A percentile compares a stretch with the other conserved stretches of the same genome.
These are phyloP conservation scores for Fusarium sp. DNA, from an alignment of 2,329 filamentous ascomycete genomes.

Conservation along the genomic window DNA sequence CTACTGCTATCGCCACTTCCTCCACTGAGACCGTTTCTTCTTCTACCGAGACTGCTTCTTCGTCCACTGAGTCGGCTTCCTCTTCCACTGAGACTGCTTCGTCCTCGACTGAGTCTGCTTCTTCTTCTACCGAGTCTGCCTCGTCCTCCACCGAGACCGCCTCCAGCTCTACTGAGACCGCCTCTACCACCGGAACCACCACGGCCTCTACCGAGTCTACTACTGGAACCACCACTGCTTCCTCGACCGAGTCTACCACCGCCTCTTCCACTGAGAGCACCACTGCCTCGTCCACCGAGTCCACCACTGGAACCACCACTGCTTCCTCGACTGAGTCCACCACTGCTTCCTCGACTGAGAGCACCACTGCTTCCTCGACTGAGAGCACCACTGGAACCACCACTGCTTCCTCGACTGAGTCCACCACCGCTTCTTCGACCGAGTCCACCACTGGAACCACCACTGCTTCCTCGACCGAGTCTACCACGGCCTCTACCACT, in stretches of 20 bases:
- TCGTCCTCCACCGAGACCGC: background rate
- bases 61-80: background rate
- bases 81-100: background rate
- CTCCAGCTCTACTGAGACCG: background rate
- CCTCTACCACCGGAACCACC: background rate
- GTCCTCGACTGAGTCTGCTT: background rate
- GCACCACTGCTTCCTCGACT: background rate
- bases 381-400: background rate
- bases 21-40: conserved; percentile 9
- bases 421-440: background rate
- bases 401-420: background rate
- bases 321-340: background rate
- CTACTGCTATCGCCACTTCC: conserved; percentile 8
- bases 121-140: background rate
- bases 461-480: background rate
- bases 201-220: background rate
- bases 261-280: background rate
- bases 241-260: background rate
- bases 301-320: background rate
- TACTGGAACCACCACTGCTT: background rate
- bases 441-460: background rate
- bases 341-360: background rate
- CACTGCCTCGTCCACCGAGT: background rate
- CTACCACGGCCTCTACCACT: background rate
- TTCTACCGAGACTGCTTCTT: background rate